Evolutionary conservation across 2,329 filamentous ascomycete species (phyloP).

Genomic region (Leptoxyphium fumago): DNA sequence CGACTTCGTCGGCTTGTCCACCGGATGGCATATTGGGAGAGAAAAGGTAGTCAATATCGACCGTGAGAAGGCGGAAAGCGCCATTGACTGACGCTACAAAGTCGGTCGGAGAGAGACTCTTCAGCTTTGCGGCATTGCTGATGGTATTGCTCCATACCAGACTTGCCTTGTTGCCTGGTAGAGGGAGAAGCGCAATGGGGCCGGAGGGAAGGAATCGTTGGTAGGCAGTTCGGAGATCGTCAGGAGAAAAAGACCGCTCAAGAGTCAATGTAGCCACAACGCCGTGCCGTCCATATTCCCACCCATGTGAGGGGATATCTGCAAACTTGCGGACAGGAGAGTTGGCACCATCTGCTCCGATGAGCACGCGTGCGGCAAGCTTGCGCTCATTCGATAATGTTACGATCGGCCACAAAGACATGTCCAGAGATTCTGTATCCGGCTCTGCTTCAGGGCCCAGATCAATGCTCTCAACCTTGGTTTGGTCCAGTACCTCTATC

Average conservation of each 20-base stretch:
- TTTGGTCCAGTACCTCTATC: conserved; percentile 58
- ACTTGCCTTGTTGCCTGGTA: conserved; percentile 69
- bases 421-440: conserved; percentile 41
- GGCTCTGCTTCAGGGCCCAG: conserved; percentile 49
- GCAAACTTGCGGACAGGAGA: conserved; percentile 85
- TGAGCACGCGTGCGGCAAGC: conserved; percentile 69
- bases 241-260: conserved; percentile 16
- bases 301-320: conserved; percentile 70
- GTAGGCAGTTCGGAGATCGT: conserved; percentile 59
- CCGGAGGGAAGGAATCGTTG: conserved; percentile 90
- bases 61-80: conserved; percentile 66
- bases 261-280: conserved; percentile 79
- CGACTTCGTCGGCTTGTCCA: conserved; percentile 53
- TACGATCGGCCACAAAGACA: conserved; percentile 78
- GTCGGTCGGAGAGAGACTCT: conserved; percentile 54
- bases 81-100: conserved; percentile 86
- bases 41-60: conserved; percentile 76
- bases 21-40: conserved; percentile 27
- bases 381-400: conserved; percentile 47
- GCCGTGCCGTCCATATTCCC: conserved; percentile 85
- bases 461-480: conserved; percentile 64
- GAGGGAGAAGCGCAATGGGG: conserved; percentile 76
- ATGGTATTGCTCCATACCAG: conserved; percentile 93
- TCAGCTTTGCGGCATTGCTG: conserved; percentile 61
- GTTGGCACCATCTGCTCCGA: conserved; percentile 90